Percentiles rank a stretch among this genome's conserved stretches.
phyloP scores from a whole-genome alignment of 2,329 filamentous ascomycete genomes.

The Sporothrix luriei region DNA sequence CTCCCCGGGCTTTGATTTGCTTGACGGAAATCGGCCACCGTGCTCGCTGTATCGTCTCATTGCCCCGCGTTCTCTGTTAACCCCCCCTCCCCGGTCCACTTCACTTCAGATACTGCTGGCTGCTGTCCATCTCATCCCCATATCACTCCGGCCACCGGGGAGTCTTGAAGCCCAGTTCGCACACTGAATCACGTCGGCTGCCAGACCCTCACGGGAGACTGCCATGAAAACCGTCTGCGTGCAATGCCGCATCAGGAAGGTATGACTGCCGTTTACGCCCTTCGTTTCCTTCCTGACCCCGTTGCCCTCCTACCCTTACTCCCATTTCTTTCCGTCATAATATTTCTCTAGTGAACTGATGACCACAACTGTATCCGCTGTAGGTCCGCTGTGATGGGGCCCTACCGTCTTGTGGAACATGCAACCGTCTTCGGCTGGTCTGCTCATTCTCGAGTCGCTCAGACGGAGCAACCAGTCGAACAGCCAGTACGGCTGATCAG shows the following conservation, averaged over 20 bases:
- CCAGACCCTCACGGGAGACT: neutral
- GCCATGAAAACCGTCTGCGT: constrained; percentile 23
- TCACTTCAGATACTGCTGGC: neutral
- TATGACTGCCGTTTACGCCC: too few species aligned
- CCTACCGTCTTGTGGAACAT: constrained; percentile 14
- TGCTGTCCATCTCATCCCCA: neutral
- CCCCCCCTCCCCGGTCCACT: neutral
- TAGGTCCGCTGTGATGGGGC: constrained; percentile 24
- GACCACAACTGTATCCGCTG: neutral
- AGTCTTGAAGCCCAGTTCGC: neutral
- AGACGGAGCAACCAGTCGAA: neutral
- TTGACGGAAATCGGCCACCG: constrained; percentile 19
- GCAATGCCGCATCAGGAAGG: constrained; percentile 26
- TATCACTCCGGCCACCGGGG: too few species aligned
- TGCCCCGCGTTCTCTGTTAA: neutral
- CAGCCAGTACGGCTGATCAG: constrained; percentile 7
- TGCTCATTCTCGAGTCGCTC: constrained; percentile 5
- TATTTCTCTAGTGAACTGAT: neutral
- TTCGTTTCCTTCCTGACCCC: too few species aligned
- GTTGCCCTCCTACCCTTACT: neutral
- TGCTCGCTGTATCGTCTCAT: neutral
- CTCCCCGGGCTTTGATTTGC: neutral
- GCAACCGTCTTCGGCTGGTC: constrained; percentile 14
- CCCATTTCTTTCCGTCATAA: neutral
- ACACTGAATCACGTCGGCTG: too few species aligned